A percentile compares a stretch with the other conserved stretches of the same genome.
phyloP scores from a whole-genome alignment of 2,329 filamentous ascomycete genomes.

The Elsinoe perseae region DNA sequence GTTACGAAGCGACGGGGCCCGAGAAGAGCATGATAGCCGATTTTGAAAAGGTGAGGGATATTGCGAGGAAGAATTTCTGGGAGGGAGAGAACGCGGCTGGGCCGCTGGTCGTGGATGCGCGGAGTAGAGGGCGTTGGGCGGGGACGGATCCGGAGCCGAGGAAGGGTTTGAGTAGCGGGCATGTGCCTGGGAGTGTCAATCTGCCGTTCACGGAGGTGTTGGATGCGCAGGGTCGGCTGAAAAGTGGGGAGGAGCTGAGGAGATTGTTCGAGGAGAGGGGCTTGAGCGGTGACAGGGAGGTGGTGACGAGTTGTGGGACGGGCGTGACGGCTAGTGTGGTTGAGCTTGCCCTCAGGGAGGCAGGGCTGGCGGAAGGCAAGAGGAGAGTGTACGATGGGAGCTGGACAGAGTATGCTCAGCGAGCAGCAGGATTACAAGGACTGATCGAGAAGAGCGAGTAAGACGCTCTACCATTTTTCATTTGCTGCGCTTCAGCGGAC shows the following conservation, averaged over 20 bases:
- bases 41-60: constrained; percentile 75
- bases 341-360: constrained; percentile 75
- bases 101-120: constrained; percentile 65
- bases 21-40: constrained; percentile 59
- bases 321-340: constrained; percentile 89
- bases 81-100: constrained; percentile 74
- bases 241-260: constrained; percentile 62
- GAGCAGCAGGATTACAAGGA: constrained; percentile 29
- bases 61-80: constrained; percentile 69
- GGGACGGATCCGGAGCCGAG: constrained; percentile 81
- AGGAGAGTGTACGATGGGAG: constrained; percentile 88
- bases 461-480: neutral
- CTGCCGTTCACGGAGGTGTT: constrained; percentile 73
- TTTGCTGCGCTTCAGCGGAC: neutral
- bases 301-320: constrained; percentile 84
- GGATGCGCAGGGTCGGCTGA: constrained; percentile 73
- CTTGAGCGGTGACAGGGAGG: constrained; percentile 68
- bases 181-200: constrained; percentile 81
- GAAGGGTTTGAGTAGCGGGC: constrained; percentile 73
- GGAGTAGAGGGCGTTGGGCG: constrained; percentile 69
- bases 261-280: constrained; percentile 73
- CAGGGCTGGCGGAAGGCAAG: constrained; percentile 62
- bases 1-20: constrained; percentile 39
- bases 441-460: constrained; percentile 28
- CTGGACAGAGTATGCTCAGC: constrained; percentile 60